A percentile compares a stretch with the other conserved stretches of the same genome.
Conservation (phyloP, 176 grass and related monocot species). For the Phoenix dactylifera region DNA sequence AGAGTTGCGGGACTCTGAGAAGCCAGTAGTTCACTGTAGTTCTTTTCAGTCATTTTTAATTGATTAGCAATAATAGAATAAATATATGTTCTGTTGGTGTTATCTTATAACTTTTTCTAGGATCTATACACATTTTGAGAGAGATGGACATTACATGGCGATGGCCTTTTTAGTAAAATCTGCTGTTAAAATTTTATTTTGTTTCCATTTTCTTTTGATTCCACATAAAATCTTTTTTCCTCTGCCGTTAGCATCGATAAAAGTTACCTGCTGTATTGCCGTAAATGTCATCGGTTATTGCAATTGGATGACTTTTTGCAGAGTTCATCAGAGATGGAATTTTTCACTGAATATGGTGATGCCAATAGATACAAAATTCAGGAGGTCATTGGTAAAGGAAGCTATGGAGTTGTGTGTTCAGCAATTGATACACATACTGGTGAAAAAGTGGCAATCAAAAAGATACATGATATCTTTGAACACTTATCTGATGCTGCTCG, state of each 20-base stretch:
- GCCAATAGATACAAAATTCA: slow-evolving; percentile 97
- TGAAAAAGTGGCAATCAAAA: slow-evolving; percentile 96
- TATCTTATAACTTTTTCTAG: too few species aligned
- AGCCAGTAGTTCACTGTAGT: too few species aligned
- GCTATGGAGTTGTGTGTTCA: slow-evolving; percentile 94
- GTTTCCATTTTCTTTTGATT: not conserved
- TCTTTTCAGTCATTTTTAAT: too few species aligned
- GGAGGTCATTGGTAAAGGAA: slow-evolving; percentile 96
- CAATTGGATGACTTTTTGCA: slow-evolving; percentile 29
- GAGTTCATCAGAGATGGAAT: slow-evolving; percentile 66
- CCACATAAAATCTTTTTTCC: not conserved
- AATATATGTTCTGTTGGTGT: too few species aligned
- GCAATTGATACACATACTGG: slow-evolving; percentile 85
- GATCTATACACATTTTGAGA: too few species aligned
- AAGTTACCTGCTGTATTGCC: slow-evolving; percentile 2
- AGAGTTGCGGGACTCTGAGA: too few species aligned
- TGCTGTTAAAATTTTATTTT: too few species aligned
- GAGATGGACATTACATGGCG: too few species aligned
- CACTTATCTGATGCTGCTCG: slow-evolving; percentile 94
- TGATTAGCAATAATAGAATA: too few species aligned
- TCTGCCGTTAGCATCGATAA: slow-evolving; percentile 4
- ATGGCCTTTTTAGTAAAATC: too few species aligned
- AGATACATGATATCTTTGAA: slow-evolving; percentile 98
- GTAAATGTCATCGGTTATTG: not conserved
- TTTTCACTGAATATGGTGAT: slow-evolving; percentile 91